Evolutionary conservation across 2,329 filamentous ascomycete species (phyloP), one percentile per base, ranked within the genome.

Genomic region (Fusarium foetens): DNA sequence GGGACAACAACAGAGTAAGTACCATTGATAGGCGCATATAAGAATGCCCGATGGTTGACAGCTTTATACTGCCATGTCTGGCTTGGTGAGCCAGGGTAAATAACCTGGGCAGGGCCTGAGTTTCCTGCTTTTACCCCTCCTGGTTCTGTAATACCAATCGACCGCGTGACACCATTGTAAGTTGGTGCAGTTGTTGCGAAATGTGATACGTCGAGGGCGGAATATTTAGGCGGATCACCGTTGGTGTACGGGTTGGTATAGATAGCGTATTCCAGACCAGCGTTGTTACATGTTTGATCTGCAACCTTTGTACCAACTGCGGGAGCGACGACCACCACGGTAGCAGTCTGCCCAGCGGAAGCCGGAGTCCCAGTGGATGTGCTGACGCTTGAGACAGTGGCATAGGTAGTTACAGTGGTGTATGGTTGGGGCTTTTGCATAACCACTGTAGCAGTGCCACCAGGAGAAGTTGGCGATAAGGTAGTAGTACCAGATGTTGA

Each of bases 61-160:
- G 57, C 45, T 11, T 53, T 59, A 2, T 59, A 31, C n/a, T 59
- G 57, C 57, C 57, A 59, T n/a, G 57, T 59, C 19, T 59, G 57
- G 14, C 57, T 59, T 27, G 57, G 57, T 7, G 57, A 8, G 2
- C 45, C 45, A 59, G 57, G 57, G 33, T 59, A 59, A 17, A 59
- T 59, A 11, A 1, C 16, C 25, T 59, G 57, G 0, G 57, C 35
- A 1, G 57, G 57, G 7, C 57, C 57, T 3, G 57, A 7, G 17
- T 59, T 59, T 27, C 57, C 57, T 6, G 17, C 5, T 6, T 38
- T 53, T 1, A 53, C 45, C 4, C 57, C 57, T 0, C 57, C 57
- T 33, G 57, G 57, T 41, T 59, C 57, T n/a, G 46, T 31, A 4
- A 59, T 53, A 4, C 57, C 57, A 3, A 59, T 59, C 2, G 25